Base-by-base conservation (phyloP, 371 early-diverging fungal species). In the Amoeboaphelidium protococcarum region DNA sequence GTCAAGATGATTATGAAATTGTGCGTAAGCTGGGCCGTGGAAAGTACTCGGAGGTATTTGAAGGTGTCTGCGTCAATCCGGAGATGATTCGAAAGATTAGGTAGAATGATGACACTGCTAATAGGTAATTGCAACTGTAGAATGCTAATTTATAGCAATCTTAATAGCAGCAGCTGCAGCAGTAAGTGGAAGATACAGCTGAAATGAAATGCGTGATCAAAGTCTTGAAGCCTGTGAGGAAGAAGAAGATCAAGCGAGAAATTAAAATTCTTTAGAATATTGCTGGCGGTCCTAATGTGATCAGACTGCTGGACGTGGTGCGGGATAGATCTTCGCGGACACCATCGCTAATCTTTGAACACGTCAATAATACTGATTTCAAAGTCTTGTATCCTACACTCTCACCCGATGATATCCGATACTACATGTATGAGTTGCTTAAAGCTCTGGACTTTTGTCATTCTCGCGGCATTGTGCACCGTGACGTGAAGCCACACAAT, bases 401-500 rank as follows among this genome's bases (percentile, higher is more conserved):
- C 53, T 75, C 82, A 26, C 87, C 90, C 61, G 76, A 76, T 53
- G 97, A 98, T 54, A 79, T 98, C 40, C 80, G 90, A 45, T 89
- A 67, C 63, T 98, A 98, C 66, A 84, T 91, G 54, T 82, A 71
- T 57, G 89, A 99, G 65, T 70, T 99, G 51, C 68, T 99, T 26
- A 89, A 87, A 76, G 97, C 97, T 3, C 68, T 99, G 54, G 95
- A 94, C 50, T 95, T 82, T 54, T 81, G 87, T 56, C 99, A 99
- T 58, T 88, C 92, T 20, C 74, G 80, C 53, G 99, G 99, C 20
- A 98, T 99, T 61, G 92, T 99, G 87, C 99, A 99, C 63, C 75
- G 99, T 49, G 99, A 99, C 63, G 94, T 99, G 46, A 98, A 98
- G 64, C 99, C 99, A 27, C 96, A 95, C 60, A 99, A 99, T 57